Evolutionary conservation across 1,284 basidiomycete genomes (phyloP), one percentile per base, ranked within the genome.

Genomic region (Rhodotorula sp.): DNA sequence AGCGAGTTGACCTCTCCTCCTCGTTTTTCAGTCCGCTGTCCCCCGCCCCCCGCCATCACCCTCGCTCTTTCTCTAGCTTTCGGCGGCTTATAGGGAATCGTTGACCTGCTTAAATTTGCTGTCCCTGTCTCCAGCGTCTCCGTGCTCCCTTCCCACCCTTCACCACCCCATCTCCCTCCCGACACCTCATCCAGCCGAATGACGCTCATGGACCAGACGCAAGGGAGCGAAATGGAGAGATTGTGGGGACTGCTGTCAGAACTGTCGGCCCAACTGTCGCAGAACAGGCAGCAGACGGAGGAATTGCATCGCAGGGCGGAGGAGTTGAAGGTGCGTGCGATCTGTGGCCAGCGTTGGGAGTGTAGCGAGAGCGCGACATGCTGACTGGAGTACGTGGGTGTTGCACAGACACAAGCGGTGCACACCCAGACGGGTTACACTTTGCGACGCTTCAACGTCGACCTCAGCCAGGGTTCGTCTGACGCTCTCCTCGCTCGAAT

Each of bases 381-480:
- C 63, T 66, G 57, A 55, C 48, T 22, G 27, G 8, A n/a, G n/a
- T n/a, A 54, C 1, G 0, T 34, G 20, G 13, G 1, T 11, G 8
- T 2, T 2, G 9, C 32, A 39, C 79, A 93, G 91, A 86, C 85
- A 29, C 90, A 95, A 79, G 89, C 93, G n/a, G 82, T 86, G 1
- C 87, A 93, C 77, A 83, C 86, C 22, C 87, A 87, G 17, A 88
- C 89, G 29, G 92, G 91, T 2, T 94, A 91, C 79, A 86, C 89
- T 1, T 83, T 99, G 54, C 84, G 93, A 72, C 85, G 96, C 48
- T 92, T 92, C 82, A 98, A 98, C 80, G 87, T 89, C n/a, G 95
- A 99, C 79, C 87, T 99, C 47, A 87, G 91, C 49, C 88, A 94
- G 86, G 91, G 87, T 88, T 77, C 65, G 85, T 77, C 61, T 29